Evolutionary conservation across 441 rosid species (phyloP).

Genomic region (Manihot esculenta): DNA sequence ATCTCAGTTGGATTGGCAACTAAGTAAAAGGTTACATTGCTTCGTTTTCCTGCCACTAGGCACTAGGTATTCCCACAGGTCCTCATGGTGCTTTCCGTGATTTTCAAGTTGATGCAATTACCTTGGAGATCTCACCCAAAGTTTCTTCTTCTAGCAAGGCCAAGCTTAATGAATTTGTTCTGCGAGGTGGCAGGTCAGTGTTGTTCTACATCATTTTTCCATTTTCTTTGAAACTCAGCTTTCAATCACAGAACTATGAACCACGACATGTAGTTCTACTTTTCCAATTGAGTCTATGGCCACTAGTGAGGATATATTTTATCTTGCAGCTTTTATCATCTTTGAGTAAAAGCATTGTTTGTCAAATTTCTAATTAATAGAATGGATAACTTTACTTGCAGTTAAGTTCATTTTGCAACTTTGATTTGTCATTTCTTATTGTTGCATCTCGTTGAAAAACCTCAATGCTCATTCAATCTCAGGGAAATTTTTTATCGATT

Average conservation of each 20-base stretch:
- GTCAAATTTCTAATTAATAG: neutral
- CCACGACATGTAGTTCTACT: neutral
- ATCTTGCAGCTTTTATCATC: neutral
- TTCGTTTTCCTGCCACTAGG: constrained; percentile 41
- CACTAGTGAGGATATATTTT: neutral
- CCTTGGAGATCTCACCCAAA: constrained; percentile 76
- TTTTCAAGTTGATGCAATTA: constrained; percentile 90
- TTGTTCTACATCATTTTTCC: constrained; percentile 18
- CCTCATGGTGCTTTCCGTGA: constrained; percentile 97
- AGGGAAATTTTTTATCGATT: neutral
- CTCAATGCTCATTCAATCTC: neutral
- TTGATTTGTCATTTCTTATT: neutral
- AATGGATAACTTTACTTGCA: neutral
- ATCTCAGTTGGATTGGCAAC: constrained; percentile 4
- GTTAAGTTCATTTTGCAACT: neutral
- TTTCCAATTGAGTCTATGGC: neutral
- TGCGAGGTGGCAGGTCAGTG: constrained; percentile 72
- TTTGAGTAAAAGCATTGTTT: neutral
- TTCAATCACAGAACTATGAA: neutral
- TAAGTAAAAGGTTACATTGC: constrained; percentile 4
- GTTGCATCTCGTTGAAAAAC: neutral
- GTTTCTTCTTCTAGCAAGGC: constrained; percentile 42
- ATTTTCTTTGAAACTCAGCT: neutral
- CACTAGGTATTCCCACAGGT: constrained; percentile 90
- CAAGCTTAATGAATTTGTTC: constrained; percentile 61